Evolutionary conservation across 331 rosid species (phyloP), one percentile per base, ranked within the genome.

Genomic region (Spiraea crenata): DNA sequence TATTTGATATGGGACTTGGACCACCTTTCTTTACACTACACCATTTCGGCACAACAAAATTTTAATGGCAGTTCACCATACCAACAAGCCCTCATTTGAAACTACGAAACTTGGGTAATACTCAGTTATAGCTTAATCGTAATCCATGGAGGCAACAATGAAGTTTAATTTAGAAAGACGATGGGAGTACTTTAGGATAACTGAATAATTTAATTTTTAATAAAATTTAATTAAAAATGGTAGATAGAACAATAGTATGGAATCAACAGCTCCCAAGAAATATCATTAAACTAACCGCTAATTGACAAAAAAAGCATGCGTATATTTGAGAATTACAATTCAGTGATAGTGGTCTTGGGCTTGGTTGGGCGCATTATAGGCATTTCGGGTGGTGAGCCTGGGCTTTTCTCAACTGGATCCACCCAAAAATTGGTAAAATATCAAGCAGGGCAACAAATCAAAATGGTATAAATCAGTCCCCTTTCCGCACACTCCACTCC

Each of bases 11-110:
- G 55, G 90, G 87, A 86, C 77, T 91, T 8, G 99, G 90, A 70
- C 99, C 97, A 25, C 96, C 92, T 82, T 66, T 89, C 81, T 87
- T 89, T 51, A 89, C 87, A 40, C 97, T 91, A 80, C 66, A 83
- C 56, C 69, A 63, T 54, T 42, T 51, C 46, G 78, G 50, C 50
- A 76, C n/a, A 72, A 69, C 57, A 65, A 70, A 74, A 51, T 54
- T 1, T 46, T 42, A 58, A 42, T 69, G 72, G 58, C 61, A 50
- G 39, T 54, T 62, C 37, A 19, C 44, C 52, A 76, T 49, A 38
- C 25, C 34, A 54, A 38, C 9, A 13, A 37, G 20, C 45, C 17
- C 45, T 16, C 15, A 37, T 59, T 59, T 12, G 42, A 35, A 35
- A 59, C 17, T 14, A 49, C 4, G n/a, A 15, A 49, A 49, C 20